Percentiles rank a stretch among this genome's conserved stretches.
phyloP scores from a whole-genome alignment of 495 filamentous ascomycete genomes.

The Umbilicaria muhlenbergii region DNA sequence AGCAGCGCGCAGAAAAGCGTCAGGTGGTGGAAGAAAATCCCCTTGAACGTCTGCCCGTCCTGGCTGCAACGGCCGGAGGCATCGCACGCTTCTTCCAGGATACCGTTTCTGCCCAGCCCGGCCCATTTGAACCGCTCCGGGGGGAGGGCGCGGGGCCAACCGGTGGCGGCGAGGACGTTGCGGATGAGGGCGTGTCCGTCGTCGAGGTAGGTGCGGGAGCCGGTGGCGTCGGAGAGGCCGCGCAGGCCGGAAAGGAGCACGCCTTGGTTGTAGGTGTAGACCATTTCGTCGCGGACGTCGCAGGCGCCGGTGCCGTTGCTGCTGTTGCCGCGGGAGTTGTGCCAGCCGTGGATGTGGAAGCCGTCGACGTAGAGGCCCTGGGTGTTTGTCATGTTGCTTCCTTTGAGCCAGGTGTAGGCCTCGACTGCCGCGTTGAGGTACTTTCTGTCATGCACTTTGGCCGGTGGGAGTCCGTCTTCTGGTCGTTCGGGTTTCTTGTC shows the following conservation, averaged over 20 bases:
- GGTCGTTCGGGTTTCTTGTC: background rate
- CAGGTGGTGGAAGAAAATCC: constrained; percentile 87
- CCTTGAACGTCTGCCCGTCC: constrained; percentile 85
- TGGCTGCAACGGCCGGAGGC: constrained; percentile 60
- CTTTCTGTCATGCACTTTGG: constrained; percentile 40
- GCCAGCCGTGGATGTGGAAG: constrained; percentile 68
- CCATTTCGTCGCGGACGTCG: constrained; percentile 69
- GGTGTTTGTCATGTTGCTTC: constrained; percentile 65
- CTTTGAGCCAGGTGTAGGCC: constrained; percentile 68
- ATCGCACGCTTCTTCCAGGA: constrained; percentile 81
- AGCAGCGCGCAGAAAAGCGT: constrained; percentile 63
- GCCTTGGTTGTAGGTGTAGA: constrained; percentile 95
- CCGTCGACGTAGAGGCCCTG: constrained; percentile 78
- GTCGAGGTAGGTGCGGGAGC: constrained; percentile 44
- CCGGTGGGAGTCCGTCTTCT: constrained; percentile 9
- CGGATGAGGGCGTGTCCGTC: constrained; percentile 66
- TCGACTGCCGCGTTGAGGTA: constrained; percentile 57
- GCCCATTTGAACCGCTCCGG: constrained; percentile 37
- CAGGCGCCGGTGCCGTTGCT: constrained; percentile 41
- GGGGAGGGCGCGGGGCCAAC: constrained; percentile 35
- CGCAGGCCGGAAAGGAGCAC: constrained; percentile 77
- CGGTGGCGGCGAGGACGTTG: constrained; percentile 60
- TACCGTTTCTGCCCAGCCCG: constrained; percentile 59
- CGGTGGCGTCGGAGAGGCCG: constrained; percentile 63
- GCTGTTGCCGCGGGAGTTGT: constrained; percentile 30